Conservation (phyloP, 768 basidiomycete species). For the Saitozyma sp. region DNA sequence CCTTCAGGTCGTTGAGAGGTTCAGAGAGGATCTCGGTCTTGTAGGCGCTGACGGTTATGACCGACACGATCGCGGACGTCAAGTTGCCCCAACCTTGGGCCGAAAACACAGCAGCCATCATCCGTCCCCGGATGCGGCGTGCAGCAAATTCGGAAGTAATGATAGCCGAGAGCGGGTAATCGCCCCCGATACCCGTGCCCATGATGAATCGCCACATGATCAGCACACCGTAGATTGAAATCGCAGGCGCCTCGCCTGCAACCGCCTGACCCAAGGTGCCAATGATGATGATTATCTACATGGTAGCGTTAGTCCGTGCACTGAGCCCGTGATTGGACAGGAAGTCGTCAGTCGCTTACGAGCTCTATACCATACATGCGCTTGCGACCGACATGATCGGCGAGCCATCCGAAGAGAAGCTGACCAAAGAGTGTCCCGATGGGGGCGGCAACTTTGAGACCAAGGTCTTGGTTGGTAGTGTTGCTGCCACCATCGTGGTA, state of each 20-base stretch:
- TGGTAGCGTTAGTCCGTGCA: no score
- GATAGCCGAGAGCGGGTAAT: no score
- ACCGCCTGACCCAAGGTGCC: constrained; percentile 59
- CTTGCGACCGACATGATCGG: constrained; percentile 51
- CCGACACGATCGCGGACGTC: constrained; percentile 71
- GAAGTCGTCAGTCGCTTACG: constrained; percentile 19
- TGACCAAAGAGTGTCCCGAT: no score
- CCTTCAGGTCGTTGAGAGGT: no score
- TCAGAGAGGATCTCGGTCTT: constrained; percentile 62
- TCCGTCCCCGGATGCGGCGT: constrained; percentile 71
- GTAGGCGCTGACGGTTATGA: constrained; percentile 68
- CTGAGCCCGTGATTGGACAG: no score
- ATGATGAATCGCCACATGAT: constrained; percentile 80
- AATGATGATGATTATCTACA: constrained; percentile 52
- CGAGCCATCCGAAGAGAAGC: constrained; percentile 52
- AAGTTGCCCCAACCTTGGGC: no score
- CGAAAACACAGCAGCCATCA: no score
- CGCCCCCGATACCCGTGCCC: no score
- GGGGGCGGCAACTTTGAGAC: constrained; percentile 52
- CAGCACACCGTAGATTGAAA: constrained; percentile 71
- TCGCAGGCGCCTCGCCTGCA: constrained; percentile 65
- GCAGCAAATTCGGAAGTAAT: no score
- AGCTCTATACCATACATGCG: constrained; percentile 56
- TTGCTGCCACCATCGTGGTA: constrained; percentile 59
- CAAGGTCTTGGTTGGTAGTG: constrained; percentile 61